Conservation (phyloP, 73 alveolate species). For the Durusdinium trenchii region DNA sequence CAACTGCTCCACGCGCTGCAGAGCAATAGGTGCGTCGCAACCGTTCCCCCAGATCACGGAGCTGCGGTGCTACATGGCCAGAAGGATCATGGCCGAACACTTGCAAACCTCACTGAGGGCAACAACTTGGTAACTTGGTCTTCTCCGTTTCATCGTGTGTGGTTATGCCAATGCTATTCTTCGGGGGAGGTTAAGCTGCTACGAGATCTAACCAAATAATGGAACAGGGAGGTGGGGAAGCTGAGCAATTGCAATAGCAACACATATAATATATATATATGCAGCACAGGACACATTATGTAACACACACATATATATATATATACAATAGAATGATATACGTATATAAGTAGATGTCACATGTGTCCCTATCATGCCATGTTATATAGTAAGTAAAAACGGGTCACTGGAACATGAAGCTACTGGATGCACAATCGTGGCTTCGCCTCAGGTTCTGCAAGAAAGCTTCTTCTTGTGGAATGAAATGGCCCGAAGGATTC, state of each 20-base stretch:
- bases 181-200: too few species aligned
- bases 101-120: background rate
- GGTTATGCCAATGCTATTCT: too few species aligned
- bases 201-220: too few species aligned
- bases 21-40: constrained; percentile 83
- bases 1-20: constrained; percentile 79
- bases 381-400: too few species aligned
- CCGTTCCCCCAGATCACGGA: constrained; percentile 55
- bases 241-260: too few species aligned
- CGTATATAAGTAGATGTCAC: background rate
- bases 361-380: background rate
- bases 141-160: background rate
- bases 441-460: too few species aligned
- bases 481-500: too few species aligned
- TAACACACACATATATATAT: background rate
- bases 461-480: too few species aligned
- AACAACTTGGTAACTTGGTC: background rate
- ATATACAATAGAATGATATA: background rate
- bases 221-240: too few species aligned
- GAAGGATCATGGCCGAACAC: background rate
- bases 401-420: too few species aligned
- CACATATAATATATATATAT: background rate
- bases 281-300: background rate
- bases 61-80: background rate
- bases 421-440: too few species aligned